These are phyloP conservation scores for Fusarium incarnatum DNA, from an alignment of 2,329 filamentous ascomycete species.

Conservation along the genomic window DNA sequence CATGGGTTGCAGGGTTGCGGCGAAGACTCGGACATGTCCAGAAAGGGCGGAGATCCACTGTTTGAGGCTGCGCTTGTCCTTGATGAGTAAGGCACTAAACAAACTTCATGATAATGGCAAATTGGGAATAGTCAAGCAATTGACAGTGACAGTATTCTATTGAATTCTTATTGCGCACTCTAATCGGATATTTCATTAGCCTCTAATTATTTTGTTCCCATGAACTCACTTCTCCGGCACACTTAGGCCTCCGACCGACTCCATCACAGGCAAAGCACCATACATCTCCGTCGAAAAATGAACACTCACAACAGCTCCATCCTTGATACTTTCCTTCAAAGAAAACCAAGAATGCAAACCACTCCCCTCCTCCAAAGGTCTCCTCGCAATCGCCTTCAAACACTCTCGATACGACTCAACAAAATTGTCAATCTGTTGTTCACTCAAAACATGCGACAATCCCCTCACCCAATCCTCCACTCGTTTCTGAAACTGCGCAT, in stretches of 20 bases:
- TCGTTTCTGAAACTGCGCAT: neutral
- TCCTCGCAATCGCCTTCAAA: neutral
- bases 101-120: constrained; percentile 13
- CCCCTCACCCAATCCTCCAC: neutral
- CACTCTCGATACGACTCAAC: neutral
- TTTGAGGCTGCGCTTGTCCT: neutral
- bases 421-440: neutral
- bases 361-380: neutral
- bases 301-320: neutral
- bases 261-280: neutral
- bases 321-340: neutral
- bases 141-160: neutral
- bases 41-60: constrained; percentile 39
- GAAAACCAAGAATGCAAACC: neutral
- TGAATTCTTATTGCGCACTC: neutral
- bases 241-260: neutral
- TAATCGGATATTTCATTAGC: too few species aligned
- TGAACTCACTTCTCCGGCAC: neutral
- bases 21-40: constrained; percentile 38
- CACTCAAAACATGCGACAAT: neutral
- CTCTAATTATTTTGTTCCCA: too few species aligned
- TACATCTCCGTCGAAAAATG: neutral
- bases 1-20: constrained; percentile 20
- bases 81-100: constrained; percentile 21
- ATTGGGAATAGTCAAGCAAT: neutral